A percentile compares a stretch with the other conserved stretches of the same genome.
Evolutionary conservation across 768 basidiomycete genomes (phyloP).

Genomic region (Collybia nuda): DNA sequence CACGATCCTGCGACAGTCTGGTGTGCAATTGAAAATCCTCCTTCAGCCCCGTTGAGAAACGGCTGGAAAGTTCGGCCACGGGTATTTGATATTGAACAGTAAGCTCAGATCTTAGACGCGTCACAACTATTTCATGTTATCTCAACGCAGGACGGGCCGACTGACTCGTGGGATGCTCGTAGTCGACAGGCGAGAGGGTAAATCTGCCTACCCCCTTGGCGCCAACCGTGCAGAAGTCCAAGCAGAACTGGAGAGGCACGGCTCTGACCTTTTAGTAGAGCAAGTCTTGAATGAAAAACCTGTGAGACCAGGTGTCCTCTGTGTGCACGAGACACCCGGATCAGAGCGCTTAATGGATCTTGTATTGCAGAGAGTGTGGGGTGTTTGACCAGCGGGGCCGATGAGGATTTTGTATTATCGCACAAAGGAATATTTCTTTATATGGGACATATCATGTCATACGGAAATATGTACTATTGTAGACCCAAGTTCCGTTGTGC

Average conservation of each 20-base stretch:
- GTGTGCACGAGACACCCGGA: conserved; percentile 67
- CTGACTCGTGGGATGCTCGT: conserved; percentile 87
- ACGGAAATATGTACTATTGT: too few species aligned
- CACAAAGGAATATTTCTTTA: too few species aligned
- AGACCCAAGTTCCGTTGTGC: too few species aligned
- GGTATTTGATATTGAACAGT: conserved; percentile 74
- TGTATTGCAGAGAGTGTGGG: conserved; percentile 61
- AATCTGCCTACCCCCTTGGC: conserved; percentile 63
- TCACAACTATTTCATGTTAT: not conserved
- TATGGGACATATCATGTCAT: too few species aligned
- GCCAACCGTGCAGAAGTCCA: conserved; percentile 66
- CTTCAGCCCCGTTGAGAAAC: conserved; percentile 29
- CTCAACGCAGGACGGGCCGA: conserved; percentile 66
- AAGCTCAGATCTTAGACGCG: conserved; percentile 6
- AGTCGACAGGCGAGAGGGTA: conserved; percentile 72
- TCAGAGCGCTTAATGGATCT: conserved; percentile 44
- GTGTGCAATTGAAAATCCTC: conserved; percentile 78
- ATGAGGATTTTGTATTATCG: too few species aligned
- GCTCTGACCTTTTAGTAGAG: conserved; percentile 35
- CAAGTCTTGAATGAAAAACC: conserved; percentile 10
- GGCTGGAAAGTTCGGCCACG: conserved; percentile 61
- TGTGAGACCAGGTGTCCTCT: conserved; percentile 36
- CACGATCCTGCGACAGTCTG: conserved; percentile 91
- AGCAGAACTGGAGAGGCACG: conserved; percentile 41
- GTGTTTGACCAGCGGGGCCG: conserved; percentile 13